A percentile compares a stretch with the other conserved stretches of the same genome.
Conservation (phyloP, 2,329 filamentous ascomycete genomes). For the Apiospora arundinis region DNA sequence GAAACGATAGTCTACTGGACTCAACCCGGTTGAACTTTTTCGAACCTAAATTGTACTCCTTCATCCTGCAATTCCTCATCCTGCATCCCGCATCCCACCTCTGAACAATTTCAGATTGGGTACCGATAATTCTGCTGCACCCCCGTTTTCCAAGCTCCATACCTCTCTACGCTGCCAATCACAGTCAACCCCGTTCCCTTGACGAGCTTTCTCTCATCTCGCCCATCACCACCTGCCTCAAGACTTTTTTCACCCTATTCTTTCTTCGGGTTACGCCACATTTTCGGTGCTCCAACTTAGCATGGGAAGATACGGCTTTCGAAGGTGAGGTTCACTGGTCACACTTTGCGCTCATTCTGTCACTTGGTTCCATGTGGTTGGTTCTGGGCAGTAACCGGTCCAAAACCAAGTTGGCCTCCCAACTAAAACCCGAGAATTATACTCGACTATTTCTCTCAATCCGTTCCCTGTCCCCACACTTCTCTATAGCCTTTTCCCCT, state of each 20-base stretch:
- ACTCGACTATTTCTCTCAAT: slow-evolving; percentile 8
- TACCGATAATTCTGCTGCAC: neutral
- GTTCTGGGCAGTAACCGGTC: neutral
- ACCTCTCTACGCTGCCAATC: slow-evolving; percentile 4
- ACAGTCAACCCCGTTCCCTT: slow-evolving; percentile 4
- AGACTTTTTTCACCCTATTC: neutral
- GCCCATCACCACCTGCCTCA: neutral
- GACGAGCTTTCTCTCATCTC: neutral
- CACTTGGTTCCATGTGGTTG: neutral
- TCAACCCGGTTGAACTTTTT: neutral
- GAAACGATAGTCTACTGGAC: slow-evolving; percentile 14
- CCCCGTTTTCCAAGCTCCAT: slow-evolving; percentile 10
- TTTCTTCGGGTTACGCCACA: neutral
- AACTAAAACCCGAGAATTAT: slow-evolving; percentile 2
- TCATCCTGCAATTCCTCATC: slow-evolving; percentile 8
- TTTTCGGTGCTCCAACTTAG: neutral
- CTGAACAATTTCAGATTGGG: neutral
- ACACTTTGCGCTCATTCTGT: neutral
- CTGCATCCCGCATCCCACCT: neutral
- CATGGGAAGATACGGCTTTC: slow-evolving; percentile 9
- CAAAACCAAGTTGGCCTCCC: neutral
- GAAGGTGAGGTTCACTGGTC: slow-evolving; percentile 6
- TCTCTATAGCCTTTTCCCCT: neutral
- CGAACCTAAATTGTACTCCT: slow-evolving; percentile 4
- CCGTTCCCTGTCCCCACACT: slow-evolving; percentile 7